Conservation (phyloP, 257 asterid genomes). For the Solanum bulbocastanum region DNA sequence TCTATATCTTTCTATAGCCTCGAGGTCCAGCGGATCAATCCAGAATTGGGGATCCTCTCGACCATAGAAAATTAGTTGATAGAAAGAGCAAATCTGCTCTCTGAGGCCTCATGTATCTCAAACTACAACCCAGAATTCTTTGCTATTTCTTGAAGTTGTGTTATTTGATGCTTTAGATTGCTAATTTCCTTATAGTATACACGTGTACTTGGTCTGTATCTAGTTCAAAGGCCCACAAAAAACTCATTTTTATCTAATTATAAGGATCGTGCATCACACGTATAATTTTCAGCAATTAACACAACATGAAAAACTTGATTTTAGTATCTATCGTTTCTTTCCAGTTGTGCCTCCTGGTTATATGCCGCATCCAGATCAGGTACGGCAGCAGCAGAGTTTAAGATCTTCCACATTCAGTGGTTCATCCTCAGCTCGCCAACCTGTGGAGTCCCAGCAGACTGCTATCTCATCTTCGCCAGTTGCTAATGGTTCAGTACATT, state of each 20-base stretch:
- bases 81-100: too few relatives aligned
- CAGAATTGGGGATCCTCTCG: too few relatives aligned
- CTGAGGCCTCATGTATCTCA: background rate
- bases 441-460: background rate
- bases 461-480: background rate
- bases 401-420: background rate
- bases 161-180: background rate
- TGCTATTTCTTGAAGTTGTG: background rate
- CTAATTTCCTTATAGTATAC: background rate
- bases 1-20: background rate
- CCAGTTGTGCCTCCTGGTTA: constrained; percentile 7
- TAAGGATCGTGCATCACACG: background rate
- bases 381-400: background rate
- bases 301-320: background rate
- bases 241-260: background rate
- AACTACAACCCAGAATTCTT: background rate
- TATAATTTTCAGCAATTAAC: background rate
- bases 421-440: background rate
- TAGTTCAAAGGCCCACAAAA: background rate
- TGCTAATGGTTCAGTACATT: background rate
- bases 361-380: background rate
- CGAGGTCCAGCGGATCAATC: too few relatives aligned
- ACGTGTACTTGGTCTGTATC: background rate
- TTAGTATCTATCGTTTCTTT: background rate
- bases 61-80: too few relatives aligned